A percentile compares a stretch with the other conserved stretches of the same genome.
Conservation (phyloP, 1,284 basidiomycete genomes). For the Ganoderma multipileum region DNA sequence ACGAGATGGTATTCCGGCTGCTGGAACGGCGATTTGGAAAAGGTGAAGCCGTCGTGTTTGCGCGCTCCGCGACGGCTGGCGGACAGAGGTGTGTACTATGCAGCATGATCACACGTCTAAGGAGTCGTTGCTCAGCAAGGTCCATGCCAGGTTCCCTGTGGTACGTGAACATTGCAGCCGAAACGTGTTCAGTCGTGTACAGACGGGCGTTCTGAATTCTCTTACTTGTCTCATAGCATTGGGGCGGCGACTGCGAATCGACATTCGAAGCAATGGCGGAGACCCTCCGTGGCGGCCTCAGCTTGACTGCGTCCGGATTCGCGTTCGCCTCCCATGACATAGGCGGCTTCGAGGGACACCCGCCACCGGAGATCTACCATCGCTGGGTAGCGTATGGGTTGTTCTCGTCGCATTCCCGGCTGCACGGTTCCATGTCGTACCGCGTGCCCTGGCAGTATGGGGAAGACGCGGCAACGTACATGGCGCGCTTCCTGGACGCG, state of each 20-base stretch:
- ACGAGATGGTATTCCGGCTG: conserved; percentile 70
- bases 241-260: conserved; percentile 82
- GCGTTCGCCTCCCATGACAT: conserved; percentile 79
- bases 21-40: conserved; percentile 66
- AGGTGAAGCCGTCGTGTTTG: conserved; percentile 74
- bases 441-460: conserved; percentile 82
- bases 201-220: conserved; percentile 11
- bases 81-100: conserved; percentile 54
- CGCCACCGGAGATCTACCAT: conserved; percentile 73
- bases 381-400: conserved; percentile 81
- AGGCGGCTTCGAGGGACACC: conserved; percentile 78
- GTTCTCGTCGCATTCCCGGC: conserved; percentile 73
- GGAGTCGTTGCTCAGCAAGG: background rate
- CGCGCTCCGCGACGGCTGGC: conserved; percentile 68
- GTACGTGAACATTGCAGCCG: conserved; percentile 7
- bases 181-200: background rate
- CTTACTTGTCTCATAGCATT: conserved; percentile 51
- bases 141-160: conserved; percentile 36
- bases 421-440: conserved; percentile 77
- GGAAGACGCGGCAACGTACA: conserved; percentile 69
- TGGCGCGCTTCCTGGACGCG: conserved; percentile 69
- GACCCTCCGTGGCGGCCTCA: conserved; percentile 71
- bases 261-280: conserved; percentile 84
- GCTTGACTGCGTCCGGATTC: conserved; percentile 72
- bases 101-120: background rate